These are phyloP conservation scores for Pseudocercospora pini-densiflorae DNA, from an alignment of 2,329 filamentous ascomycete species.

Conservation along the genomic window DNA sequence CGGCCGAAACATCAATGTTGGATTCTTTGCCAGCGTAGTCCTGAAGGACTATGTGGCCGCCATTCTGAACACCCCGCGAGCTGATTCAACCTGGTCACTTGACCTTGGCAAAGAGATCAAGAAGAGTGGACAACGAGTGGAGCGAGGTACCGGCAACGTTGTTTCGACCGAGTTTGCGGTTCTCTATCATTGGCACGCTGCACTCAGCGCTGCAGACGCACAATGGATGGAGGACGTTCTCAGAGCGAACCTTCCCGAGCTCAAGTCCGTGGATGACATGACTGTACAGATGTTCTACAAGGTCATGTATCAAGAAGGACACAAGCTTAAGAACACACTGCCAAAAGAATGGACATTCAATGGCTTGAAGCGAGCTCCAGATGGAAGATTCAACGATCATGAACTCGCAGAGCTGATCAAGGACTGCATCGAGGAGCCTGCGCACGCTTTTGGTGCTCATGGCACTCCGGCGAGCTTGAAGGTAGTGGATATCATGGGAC, in stretches of 20 bases:
- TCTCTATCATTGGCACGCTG: slow-evolving; percentile 55
- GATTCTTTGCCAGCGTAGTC: slow-evolving; percentile 53
- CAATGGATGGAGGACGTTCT: slow-evolving; percentile 53
- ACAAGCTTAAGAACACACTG: slow-evolving; percentile 41
- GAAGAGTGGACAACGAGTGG: slow-evolving; percentile 44
- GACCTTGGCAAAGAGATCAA: slow-evolving; percentile 54
- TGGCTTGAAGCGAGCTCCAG: slow-evolving; percentile 44
- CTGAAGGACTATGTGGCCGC: slow-evolving; percentile 53
- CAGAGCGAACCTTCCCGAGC: slow-evolving; percentile 41
- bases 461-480: slow-evolving; percentile 53
- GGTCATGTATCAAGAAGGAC: slow-evolving; percentile 44
- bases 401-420: slow-evolving; percentile 53
- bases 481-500: slow-evolving; percentile 55
- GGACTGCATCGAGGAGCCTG: slow-evolving; percentile 53
- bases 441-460: slow-evolving; percentile 57
- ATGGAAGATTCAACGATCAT: slow-evolving; percentile 50
- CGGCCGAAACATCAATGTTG: slow-evolving; percentile 53
- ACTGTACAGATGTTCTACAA: slow-evolving; percentile 49
- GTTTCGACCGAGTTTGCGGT: slow-evolving; percentile 54
- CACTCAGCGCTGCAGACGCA: slow-evolving; percentile 50
- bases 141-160: slow-evolving; percentile 51
- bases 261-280: slow-evolving; percentile 49
- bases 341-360: slow-evolving; percentile 49
- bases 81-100: slow-evolving; percentile 52
- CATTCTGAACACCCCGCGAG: slow-evolving; percentile 52